Evolutionary conservation across 164 flowering plant species (phyloP).

Genomic region (Kalanchoe fedtschenkoi): DNA sequence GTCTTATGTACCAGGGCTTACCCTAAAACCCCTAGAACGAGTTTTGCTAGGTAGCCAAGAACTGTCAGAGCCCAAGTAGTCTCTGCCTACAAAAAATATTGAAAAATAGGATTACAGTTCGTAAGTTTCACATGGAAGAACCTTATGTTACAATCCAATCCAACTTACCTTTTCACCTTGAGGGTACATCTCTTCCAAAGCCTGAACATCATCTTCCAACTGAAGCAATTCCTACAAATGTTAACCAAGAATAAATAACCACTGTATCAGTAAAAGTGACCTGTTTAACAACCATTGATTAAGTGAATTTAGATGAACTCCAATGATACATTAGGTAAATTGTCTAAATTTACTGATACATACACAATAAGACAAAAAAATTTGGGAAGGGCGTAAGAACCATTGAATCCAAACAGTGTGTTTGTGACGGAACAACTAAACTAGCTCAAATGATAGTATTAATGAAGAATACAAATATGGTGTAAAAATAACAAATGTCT

Average conservation of each 20-base stretch:
- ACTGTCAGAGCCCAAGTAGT: conserved; percentile 95
- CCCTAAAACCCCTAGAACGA: conserved; percentile 82
- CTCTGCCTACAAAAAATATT: conserved; percentile 55
- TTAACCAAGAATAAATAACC: conserved; percentile 10
- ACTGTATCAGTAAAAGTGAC: conserved; percentile 2
- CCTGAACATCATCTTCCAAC: conserved; percentile 89
- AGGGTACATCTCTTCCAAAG: conserved; percentile 96
- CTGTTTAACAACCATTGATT: neutral
- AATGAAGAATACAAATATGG: neutral
- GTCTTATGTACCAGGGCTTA: conserved; percentile 20
- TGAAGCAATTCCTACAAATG: conserved; percentile 73
- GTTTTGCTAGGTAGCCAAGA: conserved; percentile 87
- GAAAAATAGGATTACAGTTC: conserved; percentile 2
- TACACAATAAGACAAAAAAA: neutral
- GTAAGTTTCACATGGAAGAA: neutral
- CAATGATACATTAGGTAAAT: too few species aligned
- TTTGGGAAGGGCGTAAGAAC: too few species aligned
- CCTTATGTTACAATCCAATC: neutral
- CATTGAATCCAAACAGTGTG: neutral
- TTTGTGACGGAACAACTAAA: neutral
- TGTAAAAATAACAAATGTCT: neutral
- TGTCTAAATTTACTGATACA: too few species aligned
- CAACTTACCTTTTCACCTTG: conserved; percentile 89
- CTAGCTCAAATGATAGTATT: neutral
- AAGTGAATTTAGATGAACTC: neutral